These are phyloP conservation scores for Naematelia encephala DNA, from an alignment of 768 basidiomycete genomes.

Conservation along the genomic window DNA sequence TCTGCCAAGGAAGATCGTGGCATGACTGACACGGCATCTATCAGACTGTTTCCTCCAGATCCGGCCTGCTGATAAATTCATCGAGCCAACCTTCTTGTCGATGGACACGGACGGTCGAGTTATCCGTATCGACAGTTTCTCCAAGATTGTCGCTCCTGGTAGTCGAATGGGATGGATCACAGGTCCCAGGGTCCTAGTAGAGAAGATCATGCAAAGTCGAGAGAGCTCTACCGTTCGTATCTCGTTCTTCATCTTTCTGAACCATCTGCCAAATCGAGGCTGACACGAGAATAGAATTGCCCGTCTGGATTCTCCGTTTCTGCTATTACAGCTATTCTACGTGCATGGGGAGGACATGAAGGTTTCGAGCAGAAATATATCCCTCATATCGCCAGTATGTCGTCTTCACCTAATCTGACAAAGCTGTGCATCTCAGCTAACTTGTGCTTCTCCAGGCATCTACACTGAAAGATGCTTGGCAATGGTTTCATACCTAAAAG, in stretches of 20 bases:
- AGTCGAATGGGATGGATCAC: conserved; percentile 36
- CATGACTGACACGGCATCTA: not conserved
- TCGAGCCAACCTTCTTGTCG: conserved; percentile 37
- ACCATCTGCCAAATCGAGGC: not conserved
- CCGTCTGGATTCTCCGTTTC: conserved; percentile 37
- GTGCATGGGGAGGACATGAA: conserved; percentile 39
- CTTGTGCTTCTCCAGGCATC: conserved; percentile 13
- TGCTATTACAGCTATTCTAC: conserved; percentile 29
- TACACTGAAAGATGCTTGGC: conserved; percentile 29
- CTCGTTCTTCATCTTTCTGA: not conserved
- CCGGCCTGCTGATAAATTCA: conserved; percentile 27
- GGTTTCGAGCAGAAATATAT: conserved; percentile 41
- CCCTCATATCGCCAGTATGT: conserved; percentile 37
- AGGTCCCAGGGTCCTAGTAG: conserved; percentile 23
- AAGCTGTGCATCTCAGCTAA: no score
- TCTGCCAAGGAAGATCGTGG: not conserved
- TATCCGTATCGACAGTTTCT: conserved; percentile 39
- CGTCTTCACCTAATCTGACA: not conserved
- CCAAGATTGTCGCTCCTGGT: conserved; percentile 43
- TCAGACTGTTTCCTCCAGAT: conserved; percentile 47
- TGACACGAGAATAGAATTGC: conserved; percentile 12
- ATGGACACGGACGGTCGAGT: conserved; percentile 41
- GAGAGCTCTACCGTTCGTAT: conserved; percentile 34
- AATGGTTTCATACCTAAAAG: conserved; percentile 18
- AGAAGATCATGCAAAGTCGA: conserved; percentile 31